Evolutionary conservation across 805 yeast genomes (phyloP).

Genomic region (Pichia deserticola): DNA sequence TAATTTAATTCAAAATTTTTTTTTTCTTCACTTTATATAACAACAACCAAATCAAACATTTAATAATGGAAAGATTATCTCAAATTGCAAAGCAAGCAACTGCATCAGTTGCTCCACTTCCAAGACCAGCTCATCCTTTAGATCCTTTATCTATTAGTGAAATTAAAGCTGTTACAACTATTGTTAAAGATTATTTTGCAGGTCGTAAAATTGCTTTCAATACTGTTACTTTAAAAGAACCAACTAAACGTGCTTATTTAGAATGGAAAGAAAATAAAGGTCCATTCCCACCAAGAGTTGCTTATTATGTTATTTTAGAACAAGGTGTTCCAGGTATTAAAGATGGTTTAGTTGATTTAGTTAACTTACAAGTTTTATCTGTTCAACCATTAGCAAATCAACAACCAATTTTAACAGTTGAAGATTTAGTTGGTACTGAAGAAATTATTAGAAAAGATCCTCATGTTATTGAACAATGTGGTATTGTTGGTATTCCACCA

Average conservation of each 20-base stretch:
- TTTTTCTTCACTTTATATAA: neutral
- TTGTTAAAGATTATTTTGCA: constrained; percentile 42
- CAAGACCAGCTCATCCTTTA: constrained; percentile 55
- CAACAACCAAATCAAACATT: neutral
- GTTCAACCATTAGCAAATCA: constrained; percentile 48
- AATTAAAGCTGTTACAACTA: constrained; percentile 47
- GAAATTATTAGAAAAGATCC: constrained; percentile 63
- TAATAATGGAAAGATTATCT: constrained; percentile 53
- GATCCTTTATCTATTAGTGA: constrained; percentile 65
- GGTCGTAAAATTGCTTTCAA: constrained; percentile 48
- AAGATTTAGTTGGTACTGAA: constrained; percentile 58
- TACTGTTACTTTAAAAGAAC: constrained; percentile 66
- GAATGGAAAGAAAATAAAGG: constrained; percentile 59
- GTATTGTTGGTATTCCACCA: constrained; percentile 58
- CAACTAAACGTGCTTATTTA: constrained; percentile 54
- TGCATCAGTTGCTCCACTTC: constrained; percentile 46
- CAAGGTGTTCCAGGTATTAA: constrained; percentile 53
- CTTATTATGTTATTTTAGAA: constrained; percentile 57
- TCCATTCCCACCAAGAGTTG: constrained; percentile 60
- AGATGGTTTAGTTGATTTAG: constrained; percentile 64
- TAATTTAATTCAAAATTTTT: neutral
- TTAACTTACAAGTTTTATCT: constrained; percentile 38
- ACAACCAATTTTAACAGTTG: constrained; percentile 70
- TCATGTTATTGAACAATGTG: constrained; percentile 64
- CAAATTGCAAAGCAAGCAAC: constrained; percentile 58